Percentiles rank a stretch among this genome's conserved stretches.
These are phyloP conservation scores for Beauveria asiatica DNA, from an alignment of 2,329 filamentous ascomycete genomes.

Conservation along the genomic window DNA sequence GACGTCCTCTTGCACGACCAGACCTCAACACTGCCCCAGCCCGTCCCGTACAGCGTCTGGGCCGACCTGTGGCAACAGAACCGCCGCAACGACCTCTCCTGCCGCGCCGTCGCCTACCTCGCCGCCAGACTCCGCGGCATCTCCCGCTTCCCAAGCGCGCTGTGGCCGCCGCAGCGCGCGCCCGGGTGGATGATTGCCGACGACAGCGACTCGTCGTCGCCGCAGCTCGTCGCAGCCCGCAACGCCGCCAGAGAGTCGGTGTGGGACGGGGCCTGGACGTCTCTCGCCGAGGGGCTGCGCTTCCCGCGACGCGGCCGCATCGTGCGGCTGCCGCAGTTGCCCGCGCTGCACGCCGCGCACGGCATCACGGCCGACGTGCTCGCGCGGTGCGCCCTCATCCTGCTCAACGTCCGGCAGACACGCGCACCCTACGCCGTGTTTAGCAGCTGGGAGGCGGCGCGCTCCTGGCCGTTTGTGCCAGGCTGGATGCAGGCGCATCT, in stretches of 20 bases:
- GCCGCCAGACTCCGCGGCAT: conserved; percentile 25
- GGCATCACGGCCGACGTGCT: conserved; percentile 21
- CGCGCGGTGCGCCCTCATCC: conserved; percentile 22
- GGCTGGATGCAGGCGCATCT: conserved; percentile 26
- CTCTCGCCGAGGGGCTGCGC: conserved; percentile 20
- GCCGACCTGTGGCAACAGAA: conserved; percentile 25
- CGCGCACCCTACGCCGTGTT: conserved; percentile 24
- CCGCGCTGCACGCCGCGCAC: conserved; percentile 15
- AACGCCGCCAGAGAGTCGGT: not conserved
- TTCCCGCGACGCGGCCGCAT: conserved; percentile 24
- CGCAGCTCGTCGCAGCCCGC: not conserved
- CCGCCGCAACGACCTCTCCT: conserved; percentile 20
- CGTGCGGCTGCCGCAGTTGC: conserved; percentile 19
- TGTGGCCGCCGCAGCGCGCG: conserved; percentile 26
- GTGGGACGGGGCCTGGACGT: conserved; percentile 23
- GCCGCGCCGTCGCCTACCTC: conserved; percentile 22
- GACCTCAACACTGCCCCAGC: conserved; percentile 10
- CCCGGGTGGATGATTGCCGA: conserved; percentile 27
- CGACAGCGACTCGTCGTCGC: conserved; percentile 17
- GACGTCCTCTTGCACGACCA: conserved; percentile 21
- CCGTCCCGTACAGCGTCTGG: conserved; percentile 24
- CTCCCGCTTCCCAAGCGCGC: conserved; percentile 22
- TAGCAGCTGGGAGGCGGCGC: conserved; percentile 25
- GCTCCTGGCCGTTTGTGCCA: conserved; percentile 30
- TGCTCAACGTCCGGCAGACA: conserved; percentile 28